These are phyloP conservation scores for Bipolaris cookei DNA, from an alignment of 2,329 filamentous ascomycete species.

Conservation along the genomic window DNA sequence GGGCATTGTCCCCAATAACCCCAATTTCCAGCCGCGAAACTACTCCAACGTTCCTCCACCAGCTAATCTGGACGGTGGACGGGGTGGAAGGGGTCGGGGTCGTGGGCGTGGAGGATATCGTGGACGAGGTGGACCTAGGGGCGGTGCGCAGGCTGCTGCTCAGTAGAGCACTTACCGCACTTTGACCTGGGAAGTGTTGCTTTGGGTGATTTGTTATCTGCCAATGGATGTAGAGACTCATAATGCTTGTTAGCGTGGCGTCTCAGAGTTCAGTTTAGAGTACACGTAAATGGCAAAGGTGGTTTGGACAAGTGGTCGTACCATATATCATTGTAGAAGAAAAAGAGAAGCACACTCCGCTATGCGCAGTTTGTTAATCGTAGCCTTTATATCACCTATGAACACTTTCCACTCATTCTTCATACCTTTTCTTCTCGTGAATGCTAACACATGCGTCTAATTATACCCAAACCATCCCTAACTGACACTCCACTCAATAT, in stretches of 20 bases:
- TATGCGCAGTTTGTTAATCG: neutral
- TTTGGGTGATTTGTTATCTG: neutral
- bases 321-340: neutral
- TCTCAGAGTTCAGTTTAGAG: conserved; percentile 3
- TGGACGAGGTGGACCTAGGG: conserved; percentile 39
- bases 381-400: neutral
- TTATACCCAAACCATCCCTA: neutral
- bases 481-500: neutral
- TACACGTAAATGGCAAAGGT: conserved; percentile 1
- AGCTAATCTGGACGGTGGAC: conserved; percentile 38
- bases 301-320: neutral
- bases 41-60: conserved; percentile 50
- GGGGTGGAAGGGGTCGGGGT: conserved; percentile 41
- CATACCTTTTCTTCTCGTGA: neutral
- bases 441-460: neutral
- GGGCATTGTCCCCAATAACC: conserved; percentile 63
- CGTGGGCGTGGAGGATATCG: conserved; percentile 41
- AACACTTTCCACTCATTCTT: neutral
- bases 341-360: neutral
- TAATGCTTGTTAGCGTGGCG: neutral
- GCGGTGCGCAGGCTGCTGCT: conserved; percentile 30
- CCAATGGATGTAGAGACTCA: neutral
- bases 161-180: conserved; percentile 20
- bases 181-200: neutral
- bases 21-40: conserved; percentile 61